Evolutionary conservation across 768 basidiomycete genomes (phyloP).

Genomic region (Boletus vermiculosoides): DNA sequence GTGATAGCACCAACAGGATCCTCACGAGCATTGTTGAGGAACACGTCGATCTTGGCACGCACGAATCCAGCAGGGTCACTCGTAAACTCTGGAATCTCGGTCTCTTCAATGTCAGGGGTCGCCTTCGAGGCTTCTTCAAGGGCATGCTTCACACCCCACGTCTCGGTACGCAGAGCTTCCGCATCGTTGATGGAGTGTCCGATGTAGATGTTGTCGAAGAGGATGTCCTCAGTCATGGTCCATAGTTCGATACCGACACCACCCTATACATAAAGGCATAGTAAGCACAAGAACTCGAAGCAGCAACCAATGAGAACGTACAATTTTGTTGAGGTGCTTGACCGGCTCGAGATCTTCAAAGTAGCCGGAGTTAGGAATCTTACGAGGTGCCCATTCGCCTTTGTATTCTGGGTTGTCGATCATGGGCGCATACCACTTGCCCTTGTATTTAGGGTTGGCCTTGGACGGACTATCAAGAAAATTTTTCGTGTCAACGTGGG

Average conservation of each 20-base stretch:
- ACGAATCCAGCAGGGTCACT: conserved; percentile 79
- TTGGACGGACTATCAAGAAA: conserved; percentile 62
- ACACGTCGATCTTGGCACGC: conserved; percentile 72
- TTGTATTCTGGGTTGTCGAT: conserved; percentile 98
- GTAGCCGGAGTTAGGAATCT: conserved; percentile 88
- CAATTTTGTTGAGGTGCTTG: conserved; percentile 83
- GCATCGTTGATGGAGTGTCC: conserved; percentile 89
- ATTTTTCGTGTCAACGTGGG: background rate
- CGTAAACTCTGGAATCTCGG: conserved; percentile 50
- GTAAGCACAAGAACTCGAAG: conserved; percentile 1
- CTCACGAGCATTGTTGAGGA: conserved; percentile 72
- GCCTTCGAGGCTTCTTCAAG: conserved; percentile 61
- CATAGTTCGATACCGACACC: conserved; percentile 98
- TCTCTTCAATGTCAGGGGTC: conserved; percentile 47
- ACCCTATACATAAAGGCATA: conserved; percentile 45
- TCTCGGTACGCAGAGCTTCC: conserved; percentile 75
- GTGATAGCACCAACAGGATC: conserved; percentile 84
- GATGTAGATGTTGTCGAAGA: conserved; percentile 92
- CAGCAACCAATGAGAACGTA: conserved; percentile 35
- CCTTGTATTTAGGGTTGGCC: conserved; percentile 94
- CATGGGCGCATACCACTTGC: conserved; percentile 94
- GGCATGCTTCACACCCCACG: conserved; percentile 88
- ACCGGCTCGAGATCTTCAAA: conserved; percentile 86
- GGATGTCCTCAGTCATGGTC: conserved; percentile 97
- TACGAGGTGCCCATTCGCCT: conserved; percentile 88